Percentiles rank a stretch among this genome's conserved stretches.
These are phyloP conservation scores for Agaricus sinodeliciosus DNA, from an alignment of 768 basidiomycete species.

Conservation along the genomic window DNA sequence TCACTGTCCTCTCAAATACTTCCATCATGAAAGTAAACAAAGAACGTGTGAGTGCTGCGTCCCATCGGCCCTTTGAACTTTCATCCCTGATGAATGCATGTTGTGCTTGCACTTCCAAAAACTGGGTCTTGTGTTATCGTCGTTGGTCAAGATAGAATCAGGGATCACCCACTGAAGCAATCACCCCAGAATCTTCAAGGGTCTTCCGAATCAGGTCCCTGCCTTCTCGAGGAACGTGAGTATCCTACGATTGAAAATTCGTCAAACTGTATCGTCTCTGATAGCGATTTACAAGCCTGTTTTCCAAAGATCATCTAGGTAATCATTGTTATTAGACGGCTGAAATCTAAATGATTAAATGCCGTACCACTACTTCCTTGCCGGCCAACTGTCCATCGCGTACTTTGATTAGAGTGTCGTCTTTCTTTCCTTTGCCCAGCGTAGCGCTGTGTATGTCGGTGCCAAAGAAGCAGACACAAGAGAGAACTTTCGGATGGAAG, in stretches of 20 bases:
- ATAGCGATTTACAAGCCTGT: conserved; percentile 44
- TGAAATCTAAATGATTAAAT: not conserved
- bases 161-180: conserved; percentile 50
- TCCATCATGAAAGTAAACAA: conserved; percentile 88
- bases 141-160: not conserved
- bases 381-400: conserved; percentile 66
- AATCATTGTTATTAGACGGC: not conserved
- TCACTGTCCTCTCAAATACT: conserved; percentile 85
- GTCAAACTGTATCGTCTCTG: too few species aligned
- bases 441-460: conserved; percentile 89
- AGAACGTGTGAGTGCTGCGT: conserved; percentile 80
- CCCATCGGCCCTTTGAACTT: conserved; percentile 90
- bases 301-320: conserved; percentile 91
- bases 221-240: conserved; percentile 85
- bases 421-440: conserved; percentile 77
- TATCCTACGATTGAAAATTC: conserved; percentile 50
- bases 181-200: conserved; percentile 74
- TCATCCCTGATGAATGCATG: conserved; percentile 96
- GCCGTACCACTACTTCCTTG: conserved; percentile 75
- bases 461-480: conserved; percentile 91
- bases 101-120: conserved; percentile 94
- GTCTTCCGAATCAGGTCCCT: conserved; percentile 78
- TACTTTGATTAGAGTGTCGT: conserved; percentile 74
- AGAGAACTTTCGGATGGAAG: conserved; percentile 76
- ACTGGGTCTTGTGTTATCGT: conserved; percentile 33